These are phyloP conservation scores for Oenanthe javanica DNA, from an alignment of 140 eudicot genomes.

Conservation along the genomic window DNA sequence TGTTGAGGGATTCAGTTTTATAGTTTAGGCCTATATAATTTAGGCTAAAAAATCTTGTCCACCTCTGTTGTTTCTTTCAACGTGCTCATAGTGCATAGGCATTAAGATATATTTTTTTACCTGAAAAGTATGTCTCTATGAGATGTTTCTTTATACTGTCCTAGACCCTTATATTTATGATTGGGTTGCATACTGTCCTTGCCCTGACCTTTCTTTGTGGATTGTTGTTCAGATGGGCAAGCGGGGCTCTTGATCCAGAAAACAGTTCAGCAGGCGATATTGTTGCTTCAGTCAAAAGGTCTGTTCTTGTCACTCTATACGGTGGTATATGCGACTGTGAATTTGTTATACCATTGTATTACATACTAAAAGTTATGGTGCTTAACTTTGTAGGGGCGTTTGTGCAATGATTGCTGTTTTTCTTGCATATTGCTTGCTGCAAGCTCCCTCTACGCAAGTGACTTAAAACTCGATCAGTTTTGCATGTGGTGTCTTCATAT, in stretches of 20 bases:
- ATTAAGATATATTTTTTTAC: background rate
- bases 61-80: background rate
- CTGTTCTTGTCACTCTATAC: slow-evolving; percentile 12
- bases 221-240: slow-evolving; percentile 68
- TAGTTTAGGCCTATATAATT: background rate
- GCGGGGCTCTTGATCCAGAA: slow-evolving; percentile 98
- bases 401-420: slow-evolving; percentile 98
- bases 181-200: background rate
- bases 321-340: background rate
- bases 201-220: background rate
- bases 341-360: background rate
- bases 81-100: background rate
- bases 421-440: slow-evolving; percentile 84
- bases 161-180: background rate
- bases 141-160: background rate
- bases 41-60: background rate
- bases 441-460: slow-evolving; percentile 99
- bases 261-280: slow-evolving; percentile 48
- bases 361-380: background rate
- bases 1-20: too few relatives aligned
- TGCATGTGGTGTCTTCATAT: background rate
- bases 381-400: slow-evolving; percentile 58
- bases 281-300: slow-evolving; percentile 90
- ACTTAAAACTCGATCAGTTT: background rate
- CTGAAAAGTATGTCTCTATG: background rate